Base-by-base conservation (phyloP, 2,329 filamentous ascomycete species). In the Fusarium paranaense region DNA sequence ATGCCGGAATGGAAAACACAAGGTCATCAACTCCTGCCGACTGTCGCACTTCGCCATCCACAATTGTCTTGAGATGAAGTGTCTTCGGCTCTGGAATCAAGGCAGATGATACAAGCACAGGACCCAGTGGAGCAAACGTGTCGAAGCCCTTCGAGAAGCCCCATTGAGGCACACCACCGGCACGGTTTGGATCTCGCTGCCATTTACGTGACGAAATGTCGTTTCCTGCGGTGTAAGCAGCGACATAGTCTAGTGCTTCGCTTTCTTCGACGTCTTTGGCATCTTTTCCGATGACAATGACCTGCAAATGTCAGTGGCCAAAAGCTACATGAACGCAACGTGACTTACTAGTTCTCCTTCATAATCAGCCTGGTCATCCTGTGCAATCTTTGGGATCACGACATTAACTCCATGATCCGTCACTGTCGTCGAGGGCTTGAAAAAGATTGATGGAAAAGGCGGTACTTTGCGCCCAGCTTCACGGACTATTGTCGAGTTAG, bases 141-240 rank as follows among this genome's bases (percentile, higher is more conserved):
- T 91, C 88, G 63, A 90, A 90, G 0, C 87, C 86, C 72, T 90
- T 90, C 18, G 83, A 85, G 71, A 90, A 90, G 0, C 86, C 84
- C 86, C 87, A 90, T 75, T 91, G 89, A 0, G 88, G 88, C 0
- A 90, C 86, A 0, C 80, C 83, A 0, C 88, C 88, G 0, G 88
- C 88, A 3, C 85, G 80, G 0, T 78, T 78, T 0, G 86, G 85
- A 22, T 89, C 85, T 5, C 86, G 80, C 71, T 91, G 89, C 37
- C 86, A 80, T 69, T 88, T 88, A 0, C 89, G 85, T 0, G 85
- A 84, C 0, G 86, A 87, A 1, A 91, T 82, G 71, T 91, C 89
- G 71, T 91, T 91, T 33, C 87, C 87, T 33, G 80, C 81, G 0
- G 86, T 86, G 76, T 90, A 91, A 8, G 85, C 89, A 1, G 86